A percentile compares a stretch with the other conserved stretches of the same genome.
Evolutionary conservation across 2,329 filamentous ascomycete species (phyloP).

Genomic region (Microsporum ferrugineum): DNA sequence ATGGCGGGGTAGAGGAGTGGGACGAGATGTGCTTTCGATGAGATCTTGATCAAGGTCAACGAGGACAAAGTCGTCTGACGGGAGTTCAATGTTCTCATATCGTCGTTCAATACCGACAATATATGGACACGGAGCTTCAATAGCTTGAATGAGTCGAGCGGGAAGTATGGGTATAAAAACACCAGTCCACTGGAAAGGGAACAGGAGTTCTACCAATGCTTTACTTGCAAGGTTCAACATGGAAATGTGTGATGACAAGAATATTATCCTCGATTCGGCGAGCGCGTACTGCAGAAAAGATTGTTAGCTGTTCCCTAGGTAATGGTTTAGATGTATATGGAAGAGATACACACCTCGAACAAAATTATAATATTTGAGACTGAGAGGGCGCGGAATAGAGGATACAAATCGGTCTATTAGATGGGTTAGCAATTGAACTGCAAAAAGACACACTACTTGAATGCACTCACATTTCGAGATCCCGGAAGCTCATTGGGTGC

Average conservation of each 20-base stretch:
- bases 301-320: not conserved
- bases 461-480: conserved; percentile 52
- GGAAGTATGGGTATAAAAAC: conserved; percentile 90
- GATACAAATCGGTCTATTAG: conserved; percentile 66
- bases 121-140: conserved; percentile 92
- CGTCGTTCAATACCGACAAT: conserved; percentile 91
- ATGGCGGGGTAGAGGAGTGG: conserved; percentile 71
- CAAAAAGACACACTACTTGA: not conserved
- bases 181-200: conserved; percentile 84
- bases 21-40: conserved; percentile 71
- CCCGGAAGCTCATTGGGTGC: conserved; percentile 86
- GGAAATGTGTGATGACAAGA: conserved; percentile 86
- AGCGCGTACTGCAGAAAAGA: conserved; percentile 54
- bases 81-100: conserved; percentile 55
- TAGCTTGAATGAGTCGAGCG: conserved; percentile 71
- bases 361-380: conserved; percentile 85
- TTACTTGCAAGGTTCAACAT: conserved; percentile 92
- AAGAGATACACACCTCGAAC: conserved; percentile 49
- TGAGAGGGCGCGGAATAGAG: conserved; percentile 78
- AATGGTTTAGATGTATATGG: not conserved
- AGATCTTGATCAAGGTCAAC: conserved; percentile 87
- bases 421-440: conserved; percentile 8
- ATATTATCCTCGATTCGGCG: conserved; percentile 87
- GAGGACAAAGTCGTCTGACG: conserved; percentile 89
- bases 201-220: conserved; percentile 74